phyloP scores from a whole-genome alignment of 2,329 filamentous ascomycete genomes.

The Catunica adiposa region DNA sequence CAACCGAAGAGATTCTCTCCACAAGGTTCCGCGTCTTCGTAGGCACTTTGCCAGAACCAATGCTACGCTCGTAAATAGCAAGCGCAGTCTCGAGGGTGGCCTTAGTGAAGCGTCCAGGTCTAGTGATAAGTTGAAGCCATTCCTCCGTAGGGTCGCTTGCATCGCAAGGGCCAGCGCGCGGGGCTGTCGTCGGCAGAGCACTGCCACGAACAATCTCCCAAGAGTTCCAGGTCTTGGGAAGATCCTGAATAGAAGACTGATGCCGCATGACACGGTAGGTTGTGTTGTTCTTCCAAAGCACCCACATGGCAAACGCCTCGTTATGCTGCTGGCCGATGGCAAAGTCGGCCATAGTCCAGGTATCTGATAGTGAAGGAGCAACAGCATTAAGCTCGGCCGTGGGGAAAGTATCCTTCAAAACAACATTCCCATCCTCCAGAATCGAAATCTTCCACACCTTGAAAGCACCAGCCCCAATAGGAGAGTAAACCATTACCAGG shows the following conservation, averaged over 20 bases:
- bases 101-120: constrained; percentile 64
- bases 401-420: constrained; percentile 57
- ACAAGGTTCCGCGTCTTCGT: constrained; percentile 43
- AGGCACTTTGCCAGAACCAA: constrained; percentile 26
- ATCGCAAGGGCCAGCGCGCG: constrained; percentile 42
- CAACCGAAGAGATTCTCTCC: constrained; percentile 57
- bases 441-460: constrained; percentile 75
- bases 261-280: constrained; percentile 59
- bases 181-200: constrained; percentile 34
- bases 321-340: constrained; percentile 39
- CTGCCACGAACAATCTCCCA: constrained; percentile 59
- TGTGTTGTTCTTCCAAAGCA: constrained; percentile 72
- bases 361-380: constrained; percentile 51
- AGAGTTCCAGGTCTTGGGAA: constrained; percentile 43
- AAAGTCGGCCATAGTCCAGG: constrained; percentile 71
- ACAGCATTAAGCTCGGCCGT: constrained; percentile 38
- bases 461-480: constrained; percentile 74
- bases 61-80: constrained; percentile 58
- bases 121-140: constrained; percentile 73
- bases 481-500: constrained; percentile 67
- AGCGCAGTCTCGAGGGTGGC: constrained; percentile 72
- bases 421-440: constrained; percentile 44
- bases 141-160: constrained; percentile 58
- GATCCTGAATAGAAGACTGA: constrained; percentile 51
- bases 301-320: constrained; percentile 49